phyloP scores from a whole-genome alignment of 768 basidiomycete species.

The Scleroderma citrinum region DNA sequence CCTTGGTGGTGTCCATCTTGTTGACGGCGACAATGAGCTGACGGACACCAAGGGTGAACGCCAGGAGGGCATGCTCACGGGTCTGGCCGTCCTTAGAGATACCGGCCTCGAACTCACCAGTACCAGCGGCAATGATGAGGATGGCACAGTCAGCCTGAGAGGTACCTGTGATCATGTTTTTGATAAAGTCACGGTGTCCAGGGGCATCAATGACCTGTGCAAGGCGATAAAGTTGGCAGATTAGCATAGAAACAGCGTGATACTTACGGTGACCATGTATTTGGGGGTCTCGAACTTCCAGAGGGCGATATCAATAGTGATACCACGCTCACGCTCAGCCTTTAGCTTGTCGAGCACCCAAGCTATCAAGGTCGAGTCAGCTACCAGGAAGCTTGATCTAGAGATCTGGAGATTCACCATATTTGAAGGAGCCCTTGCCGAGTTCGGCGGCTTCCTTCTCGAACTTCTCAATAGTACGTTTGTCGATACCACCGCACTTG shows the following conservation, averaged over 20 bases:
- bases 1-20: constrained; percentile 99
- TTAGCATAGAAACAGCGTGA: background rate
- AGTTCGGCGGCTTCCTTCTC: constrained; percentile 99
- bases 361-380: constrained; percentile 46
- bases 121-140: constrained; percentile 98
- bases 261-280: constrained; percentile 82
- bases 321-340: constrained; percentile 99
- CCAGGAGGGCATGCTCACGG: constrained; percentile 99
- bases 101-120: constrained; percentile 99
- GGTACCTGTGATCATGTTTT: constrained; percentile 99
- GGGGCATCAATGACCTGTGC: constrained; percentile 97
- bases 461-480: constrained; percentile 99
- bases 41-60: constrained; percentile 99
- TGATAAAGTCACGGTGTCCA: constrained; percentile 99
- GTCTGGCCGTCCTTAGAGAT: constrained; percentile 99
- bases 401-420: constrained; percentile 52
- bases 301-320: constrained; percentile 99
- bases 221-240: background rate
- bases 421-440: constrained; percentile 98
- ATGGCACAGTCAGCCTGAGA: constrained; percentile 99
- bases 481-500: constrained; percentile 99
- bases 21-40: constrained; percentile 99
- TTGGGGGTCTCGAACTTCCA: constrained; percentile 99
- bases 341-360: constrained; percentile 99
- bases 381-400: constrained; percentile 12